Evolutionary conservation across 2,329 filamentous ascomycete genomes (phyloP), one percentile per base, ranked within the genome.

Genomic region (Paecilomyces fulvus): DNA sequence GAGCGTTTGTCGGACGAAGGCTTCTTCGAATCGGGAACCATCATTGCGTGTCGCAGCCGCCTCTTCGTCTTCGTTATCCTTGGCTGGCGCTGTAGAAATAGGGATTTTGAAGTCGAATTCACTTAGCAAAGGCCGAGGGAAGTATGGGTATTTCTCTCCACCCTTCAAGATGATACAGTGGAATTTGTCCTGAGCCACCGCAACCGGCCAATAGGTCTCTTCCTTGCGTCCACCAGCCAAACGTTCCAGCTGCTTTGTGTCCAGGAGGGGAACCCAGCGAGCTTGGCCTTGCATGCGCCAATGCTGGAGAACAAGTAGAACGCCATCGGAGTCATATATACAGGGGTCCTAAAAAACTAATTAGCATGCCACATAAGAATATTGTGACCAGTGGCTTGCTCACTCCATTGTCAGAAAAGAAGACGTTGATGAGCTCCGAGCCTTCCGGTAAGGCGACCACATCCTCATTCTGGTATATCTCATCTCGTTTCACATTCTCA

Each of bases 161-260:
- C 94, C 94, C 75, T 99, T 99, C 68, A 99, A 85, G 65, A 99
- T 97, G 74, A 99, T 96, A 76, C 95, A 99, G 79, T 97, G 92
- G 73, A 99, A 99, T 67, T 88, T 92, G 67, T 88, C 82, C 65
- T 92, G 85, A 2, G 92, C 90, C 1, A 97, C 92, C 0, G 94
- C 94, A 30, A 99, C 90, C 1, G 94, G 94, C 83, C 92, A 99
- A 77, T 99, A 99, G 0, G 80, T 83, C 74, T 99, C 94, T 61
- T 88, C 83, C 72, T 96, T 96, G 57, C 87, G 86, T 25, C 94
- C 94, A 2, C 84, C 86, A 0, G 89, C 88, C 3, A 96, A 82
- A 59, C 94, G 90, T 0, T 89, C 81, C 10, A 99, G 80, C 37
- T 88, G 83, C 57, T 82, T 90, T 0, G 95, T 99, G 73, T 99